These are phyloP conservation scores for Mortierella antarctica DNA, from an alignment of 192 early-diverging fungal genomes.

Conservation along the genomic window DNA sequence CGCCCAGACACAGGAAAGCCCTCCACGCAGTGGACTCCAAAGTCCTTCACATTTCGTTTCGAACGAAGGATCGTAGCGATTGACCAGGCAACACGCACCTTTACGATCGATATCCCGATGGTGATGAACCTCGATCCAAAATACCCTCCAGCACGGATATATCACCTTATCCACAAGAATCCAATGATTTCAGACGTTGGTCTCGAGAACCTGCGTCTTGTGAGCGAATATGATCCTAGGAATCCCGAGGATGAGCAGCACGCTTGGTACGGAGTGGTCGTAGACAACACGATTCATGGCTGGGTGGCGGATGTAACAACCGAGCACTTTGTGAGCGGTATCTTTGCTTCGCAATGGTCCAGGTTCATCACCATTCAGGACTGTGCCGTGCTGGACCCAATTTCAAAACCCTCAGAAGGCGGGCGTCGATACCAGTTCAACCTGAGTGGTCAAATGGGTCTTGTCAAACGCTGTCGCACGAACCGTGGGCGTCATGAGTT, in stretches of 20 bases:
- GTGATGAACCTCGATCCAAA: conserved; percentile 48
- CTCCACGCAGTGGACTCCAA: conserved; percentile 42
- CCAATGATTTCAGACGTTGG: conserved; percentile 38
- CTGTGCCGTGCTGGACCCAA: conserved; percentile 42
- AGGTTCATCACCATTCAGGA: conserved; percentile 48
- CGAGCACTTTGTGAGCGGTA: conserved; percentile 37
- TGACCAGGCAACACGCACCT: conserved; percentile 28
- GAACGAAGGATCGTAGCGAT: conserved; percentile 48
- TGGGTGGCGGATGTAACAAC: conserved; percentile 52
- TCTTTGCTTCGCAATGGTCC: conserved; percentile 34
- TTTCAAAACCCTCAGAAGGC: conserved; percentile 41
- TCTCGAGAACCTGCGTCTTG: conserved; percentile 39
- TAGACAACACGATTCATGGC: conserved; percentile 32
- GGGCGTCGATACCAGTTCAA: conserved; percentile 53
- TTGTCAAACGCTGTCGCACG: conserved; percentile 48
- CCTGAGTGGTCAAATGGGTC: conserved; percentile 47
- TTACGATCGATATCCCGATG: conserved; percentile 45
- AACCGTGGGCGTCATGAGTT: conserved; percentile 49
- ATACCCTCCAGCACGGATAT: conserved; percentile 43
- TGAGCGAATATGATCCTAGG: conserved; percentile 18
- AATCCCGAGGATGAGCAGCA: conserved; percentile 46
- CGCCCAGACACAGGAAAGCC: conserved; percentile 7
- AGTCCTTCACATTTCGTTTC: conserved; percentile 44
- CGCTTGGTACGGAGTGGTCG: conserved; percentile 41
- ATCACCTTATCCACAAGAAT: conserved; percentile 43